These are phyloP conservation scores for Agaricus subrufescens DNA, from an alignment of 768 basidiomycete genomes.

Conservation along the genomic window DNA sequence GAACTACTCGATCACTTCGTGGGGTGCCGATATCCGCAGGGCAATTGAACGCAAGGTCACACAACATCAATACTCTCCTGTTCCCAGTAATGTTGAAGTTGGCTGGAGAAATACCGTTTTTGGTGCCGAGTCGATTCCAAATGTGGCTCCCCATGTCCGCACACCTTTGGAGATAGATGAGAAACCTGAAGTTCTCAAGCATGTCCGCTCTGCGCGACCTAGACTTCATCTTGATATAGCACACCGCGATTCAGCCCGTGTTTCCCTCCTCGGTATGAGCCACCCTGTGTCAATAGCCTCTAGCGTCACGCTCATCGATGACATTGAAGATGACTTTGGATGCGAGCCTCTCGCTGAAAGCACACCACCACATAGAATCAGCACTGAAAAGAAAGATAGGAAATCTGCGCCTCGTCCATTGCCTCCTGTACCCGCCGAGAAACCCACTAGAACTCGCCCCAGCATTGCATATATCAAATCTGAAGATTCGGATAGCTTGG, in stretches of 20 bases:
- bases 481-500: constrained; percentile 32
- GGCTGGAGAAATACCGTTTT: constrained; percentile 44
- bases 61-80: constrained; percentile 26
- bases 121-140: constrained; percentile 35
- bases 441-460: constrained; percentile 37
- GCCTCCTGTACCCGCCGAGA: constrained; percentile 12
- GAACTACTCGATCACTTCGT: constrained; percentile 42
- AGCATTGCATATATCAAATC: constrained; percentile 66
- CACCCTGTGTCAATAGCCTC: constrained; percentile 53
- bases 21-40: constrained; percentile 50
- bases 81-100: constrained; percentile 36
- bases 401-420: constrained; percentile 31
- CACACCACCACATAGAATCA: constrained; percentile 50
- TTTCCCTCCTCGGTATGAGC: constrained; percentile 39
- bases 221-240: constrained; percentile 50
- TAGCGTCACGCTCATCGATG: constrained; percentile 58
- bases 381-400: constrained; percentile 28
- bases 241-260: constrained; percentile 45
- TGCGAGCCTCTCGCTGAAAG: constrained; percentile 55
- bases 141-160: constrained; percentile 27
- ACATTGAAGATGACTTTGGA: constrained; percentile 36
- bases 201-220: constrained; percentile 35
- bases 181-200: constrained; percentile 11
- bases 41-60: constrained; percentile 40
- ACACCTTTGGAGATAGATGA: constrained; percentile 40